These are phyloP conservation scores for Rubus idaeus DNA, from an alignment of 306 rosid species.

Conservation along the genomic window DNA sequence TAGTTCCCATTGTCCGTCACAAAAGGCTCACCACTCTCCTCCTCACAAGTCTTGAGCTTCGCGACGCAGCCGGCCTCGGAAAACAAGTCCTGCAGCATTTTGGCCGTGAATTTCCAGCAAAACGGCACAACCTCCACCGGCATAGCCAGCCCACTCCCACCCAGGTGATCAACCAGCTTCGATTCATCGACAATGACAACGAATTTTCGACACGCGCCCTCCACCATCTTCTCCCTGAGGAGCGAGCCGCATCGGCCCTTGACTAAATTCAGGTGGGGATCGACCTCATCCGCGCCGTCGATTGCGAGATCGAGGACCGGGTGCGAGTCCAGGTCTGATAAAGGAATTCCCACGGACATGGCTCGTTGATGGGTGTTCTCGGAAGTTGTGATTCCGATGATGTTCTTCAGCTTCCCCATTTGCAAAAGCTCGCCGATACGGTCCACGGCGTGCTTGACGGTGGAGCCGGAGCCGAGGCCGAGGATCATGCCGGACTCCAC, in stretches of 20 bases:
- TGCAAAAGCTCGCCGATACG: constrained; percentile 78
- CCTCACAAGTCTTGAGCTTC: constrained; percentile 51
- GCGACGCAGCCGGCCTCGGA: constrained; percentile 54
- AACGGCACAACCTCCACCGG: constrained; percentile 72
- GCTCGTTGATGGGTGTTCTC: constrained; percentile 64
- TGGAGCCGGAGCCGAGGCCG: constrained; percentile 93
- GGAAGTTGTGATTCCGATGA: constrained; percentile 78
- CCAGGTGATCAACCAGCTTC: constrained; percentile 54
- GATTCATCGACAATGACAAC: constrained; percentile 77
- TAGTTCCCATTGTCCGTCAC: constrained; percentile 77
- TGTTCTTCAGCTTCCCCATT: constrained; percentile 60
- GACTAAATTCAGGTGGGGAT: constrained; percentile 64
- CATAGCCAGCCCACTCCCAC: constrained; percentile 79
- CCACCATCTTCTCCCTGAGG: constrained; percentile 83
- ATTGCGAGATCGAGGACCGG: constrained; percentile 74
- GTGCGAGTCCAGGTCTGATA: constrained; percentile 74
- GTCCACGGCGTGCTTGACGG: constrained; percentile 74
- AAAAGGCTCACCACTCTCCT: constrained; percentile 41
- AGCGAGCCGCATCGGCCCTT: constrained; percentile 93
- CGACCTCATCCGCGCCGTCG: constrained; percentile 91
- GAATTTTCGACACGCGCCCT: constrained; percentile 64
- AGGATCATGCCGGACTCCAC: constrained; percentile 89
- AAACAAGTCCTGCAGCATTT: constrained; percentile 46
- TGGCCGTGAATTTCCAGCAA: constrained; percentile 73
- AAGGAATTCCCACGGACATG: constrained; percentile 57